phyloP scores from a whole-genome alignment of 2,329 filamentous ascomycete genomes.

The Xylariaceae sp. region DNA sequence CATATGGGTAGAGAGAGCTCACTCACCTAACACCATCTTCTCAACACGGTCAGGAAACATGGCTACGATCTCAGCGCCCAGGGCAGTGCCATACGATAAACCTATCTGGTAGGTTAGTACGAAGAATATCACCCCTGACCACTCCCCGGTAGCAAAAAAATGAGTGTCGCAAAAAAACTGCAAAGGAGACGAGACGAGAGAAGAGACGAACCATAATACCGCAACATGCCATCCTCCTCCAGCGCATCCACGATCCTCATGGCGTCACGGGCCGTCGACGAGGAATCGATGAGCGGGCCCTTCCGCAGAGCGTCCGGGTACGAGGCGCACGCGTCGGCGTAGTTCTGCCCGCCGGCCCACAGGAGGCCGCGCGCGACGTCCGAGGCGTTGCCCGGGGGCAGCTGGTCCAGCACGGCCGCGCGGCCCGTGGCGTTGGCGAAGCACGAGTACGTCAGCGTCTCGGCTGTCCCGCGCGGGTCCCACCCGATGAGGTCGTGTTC shows the following conservation, averaged over 20 bases:
- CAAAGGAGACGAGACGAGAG: neutral
- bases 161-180: neutral
- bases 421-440: conserved; percentile 9
- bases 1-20: neutral
- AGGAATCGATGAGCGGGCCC: conserved; percentile 28
- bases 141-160: too few species aligned
- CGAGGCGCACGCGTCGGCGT: conserved; percentile 23
- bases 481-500: conserved; percentile 26
- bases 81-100: conserved; percentile 36
- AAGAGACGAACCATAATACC: conserved; percentile 34
- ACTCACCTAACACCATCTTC: conserved; percentile 34
- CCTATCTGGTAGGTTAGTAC: too few species aligned
- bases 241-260: conserved; percentile 35
- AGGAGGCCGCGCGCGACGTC: conserved; percentile 14
- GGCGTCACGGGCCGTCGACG: conserved; percentile 35
- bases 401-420: conserved; percentile 4
- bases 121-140: too few species aligned
- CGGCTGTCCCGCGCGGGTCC: conserved; percentile 24
- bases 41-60: conserved; percentile 40
- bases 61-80: conserved; percentile 35
- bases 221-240: conserved; percentile 33
- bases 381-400: conserved; percentile 13
- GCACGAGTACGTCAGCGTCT: conserved; percentile 20
- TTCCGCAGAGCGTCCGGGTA: conserved; percentile 19
- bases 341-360: conserved; percentile 17